Evolutionary conservation across 2,329 filamentous ascomycete genomes (phyloP), one percentile per base, ranked within the genome.

Genomic region (Neonectria punicea): DNA sequence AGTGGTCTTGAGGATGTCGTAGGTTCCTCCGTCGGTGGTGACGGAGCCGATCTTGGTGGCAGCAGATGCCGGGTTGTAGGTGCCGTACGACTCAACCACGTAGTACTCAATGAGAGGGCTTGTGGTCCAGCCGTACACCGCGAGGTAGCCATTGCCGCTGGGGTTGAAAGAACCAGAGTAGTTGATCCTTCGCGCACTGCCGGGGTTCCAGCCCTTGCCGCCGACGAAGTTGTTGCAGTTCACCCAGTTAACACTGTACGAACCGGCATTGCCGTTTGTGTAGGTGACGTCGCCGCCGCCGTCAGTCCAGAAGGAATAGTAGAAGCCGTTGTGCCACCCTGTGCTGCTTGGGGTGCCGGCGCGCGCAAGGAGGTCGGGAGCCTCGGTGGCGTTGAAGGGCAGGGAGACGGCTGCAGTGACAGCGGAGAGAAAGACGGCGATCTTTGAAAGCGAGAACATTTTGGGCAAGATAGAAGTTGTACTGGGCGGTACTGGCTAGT

Each of bases 231-330:
- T 74, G 34, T 70, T 70, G 32, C 63, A 64, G 51, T 79, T 79
- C 47, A 66, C 73, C 85, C 85, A 87, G 9, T 47, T 34, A 49
- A 74, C 82, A 77, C 59, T 80, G 77, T 86, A 87, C 30, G 77
- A 71, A 1, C 84, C 84, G 3, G 69, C 78, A 5, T 71, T 70
- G 2, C 78, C 78, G 72, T 86, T 86, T 58, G 71, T 82, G 74
- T 85, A 85, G 32, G 76, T 80, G 10, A 84, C 82, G 16, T 70
- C 72, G 20, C 78, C 81, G 49, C 77, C 80, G 1, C 80, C 81
- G 47, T 85, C 82, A 51, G 82, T 82, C 83, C 83, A 85, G 76
- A 80, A 85, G 4, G 80, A 83, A 66, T 83, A 85, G 72, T 80
- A 85, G 72, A 46, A 74, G 10, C 83, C 83, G 55, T 81, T 79